Base-by-base conservation (phyloP, 2,329 filamentous ascomycete species). In the Penicillium oxalicum region DNA sequence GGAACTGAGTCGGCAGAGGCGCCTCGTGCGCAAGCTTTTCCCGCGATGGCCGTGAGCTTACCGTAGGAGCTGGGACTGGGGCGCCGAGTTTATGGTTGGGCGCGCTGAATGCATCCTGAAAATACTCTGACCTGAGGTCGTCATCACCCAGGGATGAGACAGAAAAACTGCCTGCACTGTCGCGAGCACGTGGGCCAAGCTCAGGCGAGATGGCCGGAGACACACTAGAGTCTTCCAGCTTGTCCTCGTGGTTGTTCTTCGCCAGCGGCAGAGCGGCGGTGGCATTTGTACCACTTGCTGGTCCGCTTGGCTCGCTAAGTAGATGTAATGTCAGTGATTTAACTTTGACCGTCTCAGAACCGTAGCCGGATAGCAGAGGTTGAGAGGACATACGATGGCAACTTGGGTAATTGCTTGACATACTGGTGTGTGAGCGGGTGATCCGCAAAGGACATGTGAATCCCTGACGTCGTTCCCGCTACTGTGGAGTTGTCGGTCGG, bases 401-500 rank as follows among this genome's bases (percentile, higher is more conserved):
- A 50, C 38, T 60, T 50, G 25, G 63, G 66, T 36, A 65, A 55
- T 12, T 58, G 61, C 51, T 59, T 70, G 46, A 50, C 45, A 53
- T 52, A 59, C 42, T 46, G 62, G 40, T 62, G 60, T 39, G 56
- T 60, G 51, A 62, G 64, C 46, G 32, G 43, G 35, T 63, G 55
- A 32, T 60, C 61, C 49, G 70, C 64, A 39, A 63, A 60, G 44
- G 68, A 63, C 44, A 67, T 65, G 42, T 68, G 63, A 53, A 74
- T 70, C 56, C 76, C 72, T 53, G 70, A 68, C 36, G 70, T 72
- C 25, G 70, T 74, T 59, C 73, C 67, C 56, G 73, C 61, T 45
- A 74, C 64, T 39, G 72, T 70, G 32, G 75, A 72, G 58, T 70
- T 71, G 47, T 71, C 69, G 55, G 74, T 74, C 13, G 69, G 71